Percentiles rank a stretch among this genome's conserved stretches.
Evolutionary conservation across 169 alveolate species (phyloP).

Genomic region (Cryptosporidium viatorum): DNA sequence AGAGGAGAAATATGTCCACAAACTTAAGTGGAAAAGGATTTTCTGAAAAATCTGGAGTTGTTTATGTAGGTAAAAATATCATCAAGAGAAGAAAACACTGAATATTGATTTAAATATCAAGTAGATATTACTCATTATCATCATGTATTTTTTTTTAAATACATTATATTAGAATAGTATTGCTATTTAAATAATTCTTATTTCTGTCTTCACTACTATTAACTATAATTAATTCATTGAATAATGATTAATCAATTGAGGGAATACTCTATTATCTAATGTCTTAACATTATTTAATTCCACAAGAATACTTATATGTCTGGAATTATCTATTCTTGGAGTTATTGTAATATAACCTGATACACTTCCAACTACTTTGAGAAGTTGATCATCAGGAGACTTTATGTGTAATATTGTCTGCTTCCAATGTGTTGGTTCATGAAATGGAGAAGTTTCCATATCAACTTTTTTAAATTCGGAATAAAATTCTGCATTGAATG

Average conservation of each 20-base stretch:
- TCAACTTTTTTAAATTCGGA: background rate
- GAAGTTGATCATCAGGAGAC: slow-evolving; percentile 24
- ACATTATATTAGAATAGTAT: background rate
- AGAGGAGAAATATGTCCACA: slow-evolving; percentile 25
- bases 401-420: slow-evolving; percentile 82
- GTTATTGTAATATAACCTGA: slow-evolving; percentile 60
- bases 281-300: slow-evolving; percentile 40
- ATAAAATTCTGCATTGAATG: slow-evolving; percentile 45
- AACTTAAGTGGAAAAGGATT: slow-evolving; percentile 64
- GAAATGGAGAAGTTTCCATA: slow-evolving; percentile 81
- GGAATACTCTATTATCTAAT: background rate
- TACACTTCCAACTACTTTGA: slow-evolving; percentile 11
- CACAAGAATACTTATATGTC: slow-evolving; percentile 55
- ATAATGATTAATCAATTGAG: slow-evolving; percentile 42
- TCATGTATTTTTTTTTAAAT: background rate
- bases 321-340: slow-evolving; percentile 54
- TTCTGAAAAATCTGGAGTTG: slow-evolving; percentile 61
- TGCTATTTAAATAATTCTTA: background rate
- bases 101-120: background rate
- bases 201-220: background rate
- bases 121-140: background rate
- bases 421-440: slow-evolving; percentile 84
- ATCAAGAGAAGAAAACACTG: background rate
- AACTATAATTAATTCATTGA: slow-evolving; percentile 10
- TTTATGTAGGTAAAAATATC: slow-evolving; percentile 43